These are phyloP conservation scores for Pseudohalonectria lignicola DNA, from an alignment of 2,329 filamentous ascomycete genomes.

Conservation along the genomic window DNA sequence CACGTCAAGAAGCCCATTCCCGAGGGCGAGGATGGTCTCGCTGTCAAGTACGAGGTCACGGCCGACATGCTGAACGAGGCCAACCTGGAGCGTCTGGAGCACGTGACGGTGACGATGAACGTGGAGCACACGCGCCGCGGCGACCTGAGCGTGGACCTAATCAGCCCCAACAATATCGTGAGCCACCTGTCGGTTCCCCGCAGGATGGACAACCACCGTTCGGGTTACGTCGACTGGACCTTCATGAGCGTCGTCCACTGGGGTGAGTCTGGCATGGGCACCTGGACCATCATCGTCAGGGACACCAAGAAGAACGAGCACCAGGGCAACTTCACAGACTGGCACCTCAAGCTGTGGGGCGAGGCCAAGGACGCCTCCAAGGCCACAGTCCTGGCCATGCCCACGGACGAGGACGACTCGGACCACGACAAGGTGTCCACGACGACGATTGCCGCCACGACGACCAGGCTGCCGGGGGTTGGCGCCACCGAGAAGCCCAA, in stretches of 20 bases:
- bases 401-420: slow-evolving; percentile 71
- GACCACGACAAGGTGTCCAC: slow-evolving; percentile 61
- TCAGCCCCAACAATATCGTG: slow-evolving; percentile 70
- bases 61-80: slow-evolving; percentile 67
- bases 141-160: slow-evolving; percentile 83
- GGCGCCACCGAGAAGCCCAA: slow-evolving; percentile 30
- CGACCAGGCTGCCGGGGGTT: slow-evolving; percentile 38
- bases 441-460: slow-evolving; percentile 56
- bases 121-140: slow-evolving; percentile 77
- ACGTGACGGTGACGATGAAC: slow-evolving; percentile 98
- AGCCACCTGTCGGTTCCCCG: slow-evolving; percentile 76
- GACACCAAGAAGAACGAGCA: slow-evolving; percentile 70
- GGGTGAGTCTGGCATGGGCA: slow-evolving; percentile 80
- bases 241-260: slow-evolving; percentile 98
- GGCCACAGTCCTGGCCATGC: slow-evolving; percentile 68
- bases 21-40: slow-evolving; percentile 69
- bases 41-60: slow-evolving; percentile 73
- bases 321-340: slow-evolving; percentile 74
- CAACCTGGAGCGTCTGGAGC: slow-evolving; percentile 80
- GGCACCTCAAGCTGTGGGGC: slow-evolving; percentile 91
- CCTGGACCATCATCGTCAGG: slow-evolving; percentile 84
- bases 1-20: slow-evolving; percentile 80
- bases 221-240: slow-evolving; percentile 89
- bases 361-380: slow-evolving; percentile 69
- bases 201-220: slow-evolving; percentile 49